phyloP scores from a whole-genome alignment of 2,329 filamentous ascomycete species.

The Pseudogymnoascus verrucosus region DNA sequence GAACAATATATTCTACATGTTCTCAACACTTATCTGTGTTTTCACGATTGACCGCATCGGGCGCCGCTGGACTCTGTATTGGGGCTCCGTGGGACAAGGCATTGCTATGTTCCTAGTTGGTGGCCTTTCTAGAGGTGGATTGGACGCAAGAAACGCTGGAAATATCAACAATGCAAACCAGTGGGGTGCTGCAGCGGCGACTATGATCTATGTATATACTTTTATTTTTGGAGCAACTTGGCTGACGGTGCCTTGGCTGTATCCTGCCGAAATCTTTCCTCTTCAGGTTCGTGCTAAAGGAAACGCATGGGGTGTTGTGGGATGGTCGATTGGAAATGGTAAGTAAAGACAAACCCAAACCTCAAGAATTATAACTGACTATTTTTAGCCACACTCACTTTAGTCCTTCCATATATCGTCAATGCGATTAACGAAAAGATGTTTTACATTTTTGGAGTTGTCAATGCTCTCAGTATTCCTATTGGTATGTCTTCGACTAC shows the following conservation, averaged over 20 bases:
- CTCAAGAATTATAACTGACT: background rate
- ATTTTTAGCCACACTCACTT: background rate
- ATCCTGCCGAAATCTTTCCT: slow-evolving; percentile 67
- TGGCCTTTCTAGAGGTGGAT: slow-evolving; percentile 43
- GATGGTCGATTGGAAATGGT: slow-evolving; percentile 69
- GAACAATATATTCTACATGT: slow-evolving; percentile 50
- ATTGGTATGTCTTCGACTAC: slow-evolving; percentile 31
- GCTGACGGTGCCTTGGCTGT: slow-evolving; percentile 52
- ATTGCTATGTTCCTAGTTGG: slow-evolving; percentile 62
- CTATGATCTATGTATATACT: slow-evolving; percentile 64
- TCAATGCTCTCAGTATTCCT: slow-evolving; percentile 57
- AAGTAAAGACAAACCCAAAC: background rate
- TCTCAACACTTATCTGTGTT: slow-evolving; percentile 59
- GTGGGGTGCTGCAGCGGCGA: slow-evolving; percentile 55
- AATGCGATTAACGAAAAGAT: slow-evolving; percentile 59
- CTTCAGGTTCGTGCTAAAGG: slow-evolving; percentile 63
- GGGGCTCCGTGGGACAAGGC: slow-evolving; percentile 56
- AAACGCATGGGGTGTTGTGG: slow-evolving; percentile 68
- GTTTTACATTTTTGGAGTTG: slow-evolving; percentile 63
- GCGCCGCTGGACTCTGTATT: slow-evolving; percentile 60
- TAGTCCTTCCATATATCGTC: slow-evolving; percentile 26
- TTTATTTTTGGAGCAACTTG: slow-evolving; percentile 48
- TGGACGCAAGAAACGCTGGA: slow-evolving; percentile 38
- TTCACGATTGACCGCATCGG: slow-evolving; percentile 64
- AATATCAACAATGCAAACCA: slow-evolving; percentile 38